Percentiles rank a stretch among this genome's conserved stretches.
Conservation (phyloP, 768 basidiomycete genomes). For the Tricholoma terreum region DNA sequence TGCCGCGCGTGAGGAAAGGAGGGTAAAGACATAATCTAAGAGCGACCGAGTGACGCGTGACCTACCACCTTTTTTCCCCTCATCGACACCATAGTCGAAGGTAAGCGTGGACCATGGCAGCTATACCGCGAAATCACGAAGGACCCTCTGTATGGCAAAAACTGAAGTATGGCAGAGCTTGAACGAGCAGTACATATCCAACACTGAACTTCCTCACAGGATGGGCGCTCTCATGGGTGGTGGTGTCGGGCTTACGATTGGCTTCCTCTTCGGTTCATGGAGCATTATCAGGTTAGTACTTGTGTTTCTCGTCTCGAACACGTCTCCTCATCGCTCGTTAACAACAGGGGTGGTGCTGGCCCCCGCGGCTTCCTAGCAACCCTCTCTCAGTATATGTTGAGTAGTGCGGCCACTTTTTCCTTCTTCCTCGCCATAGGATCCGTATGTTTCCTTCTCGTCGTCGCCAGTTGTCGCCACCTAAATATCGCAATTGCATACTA, state of each 20-base stretch:
- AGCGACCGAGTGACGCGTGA: conserved; percentile 15
- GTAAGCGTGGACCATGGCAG: conserved; percentile 16
- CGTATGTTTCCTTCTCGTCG: conserved; percentile 40
- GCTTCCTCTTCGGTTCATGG: conserved; percentile 95
- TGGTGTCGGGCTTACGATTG: conserved; percentile 93
- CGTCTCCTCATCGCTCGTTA: conserved; percentile 1
- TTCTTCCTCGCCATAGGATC: conserved; percentile 97
- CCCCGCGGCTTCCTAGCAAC: conserved; percentile 88
- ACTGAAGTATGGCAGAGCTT: conserved; percentile 48
- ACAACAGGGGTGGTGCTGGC: conserved; percentile 77
- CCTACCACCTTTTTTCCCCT: conserved; percentile 10
- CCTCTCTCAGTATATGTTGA: conserved; percentile 97
- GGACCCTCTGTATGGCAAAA: conserved; percentile 76
- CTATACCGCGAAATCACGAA: conserved; percentile 32
- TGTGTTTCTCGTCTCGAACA: not conserved
- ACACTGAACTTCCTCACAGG: conserved; percentile 38
- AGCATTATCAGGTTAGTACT: conserved; percentile 77
- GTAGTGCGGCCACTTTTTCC: conserved; percentile 94
- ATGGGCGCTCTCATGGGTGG: conserved; percentile 93
- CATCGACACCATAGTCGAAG: not conserved
- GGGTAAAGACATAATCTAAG: conserved; percentile 27
- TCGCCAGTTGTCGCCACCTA: not conserved
- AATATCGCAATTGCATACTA: conserved; percentile 26
- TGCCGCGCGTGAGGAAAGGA: conserved; percentile 76
- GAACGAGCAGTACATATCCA: conserved; percentile 4